Conservation (phyloP, 2,329 filamentous ascomycete species). For the Orbilia brochopaga region DNA sequence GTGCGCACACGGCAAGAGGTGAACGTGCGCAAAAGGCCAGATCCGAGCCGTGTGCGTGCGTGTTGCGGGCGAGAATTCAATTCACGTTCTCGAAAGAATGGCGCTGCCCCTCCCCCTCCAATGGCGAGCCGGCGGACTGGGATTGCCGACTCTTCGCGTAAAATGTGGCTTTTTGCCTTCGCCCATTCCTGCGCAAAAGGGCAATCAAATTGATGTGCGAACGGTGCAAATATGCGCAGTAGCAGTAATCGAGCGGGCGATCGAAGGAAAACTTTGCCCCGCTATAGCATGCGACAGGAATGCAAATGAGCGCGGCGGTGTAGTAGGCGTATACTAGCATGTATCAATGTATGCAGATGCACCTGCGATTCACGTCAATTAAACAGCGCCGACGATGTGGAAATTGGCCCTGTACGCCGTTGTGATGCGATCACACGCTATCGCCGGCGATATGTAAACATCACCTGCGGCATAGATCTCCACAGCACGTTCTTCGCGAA, state of each 20-base stretch:
- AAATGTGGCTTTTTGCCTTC: slow-evolving; percentile 35
- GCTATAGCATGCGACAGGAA: too few species aligned
- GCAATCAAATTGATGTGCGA: neutral
- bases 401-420: slow-evolving; percentile 18
- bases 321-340: too few species aligned
- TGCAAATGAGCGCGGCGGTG: too few species aligned
- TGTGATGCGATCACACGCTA: slow-evolving; percentile 50
- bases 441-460: slow-evolving; percentile 12
- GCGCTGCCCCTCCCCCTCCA: slow-evolving; percentile 44
- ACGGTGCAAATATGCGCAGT: too few species aligned
- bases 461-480: neutral
- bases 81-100: slow-evolving; percentile 22
- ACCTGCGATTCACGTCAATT: slow-evolving; percentile 16
- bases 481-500: too few species aligned
- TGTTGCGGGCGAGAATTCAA: slow-evolving; percentile 42
- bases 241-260: too few species aligned
- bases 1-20: slow-evolving; percentile 27
- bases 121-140: slow-evolving; percentile 32
- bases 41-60: slow-evolving; percentile 44
- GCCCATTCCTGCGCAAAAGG: slow-evolving; percentile 23
- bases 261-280: neutral
- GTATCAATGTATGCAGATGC: neutral
- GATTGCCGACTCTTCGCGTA: slow-evolving; percentile 43
- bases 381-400: slow-evolving; percentile 15
- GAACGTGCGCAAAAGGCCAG: slow-evolving; percentile 15